Evolutionary conservation across 345 rosid species (phyloP).

Genomic region (Cardamine resedifolia): DNA sequence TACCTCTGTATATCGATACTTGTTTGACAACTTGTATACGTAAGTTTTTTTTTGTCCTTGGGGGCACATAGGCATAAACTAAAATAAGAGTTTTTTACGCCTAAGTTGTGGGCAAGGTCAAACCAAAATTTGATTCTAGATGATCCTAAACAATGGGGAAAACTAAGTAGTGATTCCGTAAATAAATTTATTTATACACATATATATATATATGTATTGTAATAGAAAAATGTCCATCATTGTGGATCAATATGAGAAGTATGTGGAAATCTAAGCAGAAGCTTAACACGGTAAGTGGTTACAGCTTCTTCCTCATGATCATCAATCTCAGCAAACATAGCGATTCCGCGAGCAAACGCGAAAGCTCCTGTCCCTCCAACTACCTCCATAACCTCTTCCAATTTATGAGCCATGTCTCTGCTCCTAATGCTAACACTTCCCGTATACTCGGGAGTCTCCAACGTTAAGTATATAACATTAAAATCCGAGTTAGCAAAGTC

Average conservation of each 20-base stretch:
- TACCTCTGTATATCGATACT: too few relatives aligned
- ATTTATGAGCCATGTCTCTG: constrained; percentile 40
- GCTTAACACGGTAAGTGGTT: constrained; percentile 67
- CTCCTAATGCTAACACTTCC: constrained; percentile 73
- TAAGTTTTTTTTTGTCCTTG: too few relatives aligned
- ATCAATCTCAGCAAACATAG: constrained; percentile 47
- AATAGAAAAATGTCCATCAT: constrained; percentile 34
- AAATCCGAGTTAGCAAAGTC: constrained; percentile 63
- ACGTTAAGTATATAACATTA: constrained; percentile 67
- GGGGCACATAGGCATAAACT: neutral
- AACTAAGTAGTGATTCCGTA: neutral
- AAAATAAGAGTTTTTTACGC: neutral
- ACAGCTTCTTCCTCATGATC: constrained; percentile 20
- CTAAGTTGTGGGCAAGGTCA: neutral
- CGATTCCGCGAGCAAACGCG: constrained; percentile 76
- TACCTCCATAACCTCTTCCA: constrained; percentile 53
- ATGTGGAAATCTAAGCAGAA: constrained; percentile 64
- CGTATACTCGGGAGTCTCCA: constrained; percentile 50
- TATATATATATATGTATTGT: neutral
- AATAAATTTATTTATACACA: neutral
- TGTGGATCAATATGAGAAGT: constrained; percentile 49
- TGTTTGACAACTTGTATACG: too few relatives aligned
- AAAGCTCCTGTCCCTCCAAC: constrained; percentile 85
- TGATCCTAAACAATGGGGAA: neutral
- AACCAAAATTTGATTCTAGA: neutral